Percentiles rank a stretch among this genome's conserved stretches.
Evolutionary conservation across 164 flowering plant species (phyloP).

Genomic region (Berberis thunbergii): DNA sequence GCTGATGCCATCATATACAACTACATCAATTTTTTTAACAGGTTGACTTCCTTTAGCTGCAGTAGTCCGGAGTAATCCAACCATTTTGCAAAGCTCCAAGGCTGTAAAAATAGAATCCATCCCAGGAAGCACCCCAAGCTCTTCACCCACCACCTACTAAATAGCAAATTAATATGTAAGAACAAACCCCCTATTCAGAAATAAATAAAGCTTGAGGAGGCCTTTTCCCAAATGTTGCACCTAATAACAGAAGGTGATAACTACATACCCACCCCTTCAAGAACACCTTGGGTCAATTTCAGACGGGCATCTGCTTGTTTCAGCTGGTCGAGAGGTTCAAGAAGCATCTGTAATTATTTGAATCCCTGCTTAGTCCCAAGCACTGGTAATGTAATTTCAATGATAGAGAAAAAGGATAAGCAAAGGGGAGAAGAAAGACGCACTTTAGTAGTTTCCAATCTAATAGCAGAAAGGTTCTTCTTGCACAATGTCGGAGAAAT

Average conservation of each 20-base stretch:
- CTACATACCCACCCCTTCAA: slow-evolving; percentile 91
- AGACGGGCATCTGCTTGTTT: slow-evolving; percentile 80
- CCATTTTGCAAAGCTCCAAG: slow-evolving; percentile 39
- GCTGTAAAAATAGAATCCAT: slow-evolving; percentile 82
- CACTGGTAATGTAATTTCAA: slow-evolving; percentile 2
- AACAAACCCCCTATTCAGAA: background rate
- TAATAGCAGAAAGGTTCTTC: slow-evolving; percentile 63
- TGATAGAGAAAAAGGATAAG: background rate
- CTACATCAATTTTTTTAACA: slow-evolving; percentile 44
- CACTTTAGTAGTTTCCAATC: slow-evolving; percentile 80
- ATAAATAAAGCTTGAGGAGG: background rate
- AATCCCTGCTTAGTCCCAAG: background rate
- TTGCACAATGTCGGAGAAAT: slow-evolving; percentile 44
- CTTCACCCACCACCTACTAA: slow-evolving; percentile 87
- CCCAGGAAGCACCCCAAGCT: slow-evolving; percentile 93
- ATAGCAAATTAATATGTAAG: slow-evolving; percentile 7
- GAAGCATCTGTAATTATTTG: slow-evolving; percentile 62
- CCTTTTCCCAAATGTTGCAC: background rate
- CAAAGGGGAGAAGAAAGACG: slow-evolving; percentile 13
- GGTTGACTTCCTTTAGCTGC: slow-evolving; percentile 16
- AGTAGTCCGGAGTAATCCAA: slow-evolving; percentile 30
- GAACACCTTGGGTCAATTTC: slow-evolving; percentile 83
- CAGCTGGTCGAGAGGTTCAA: slow-evolving; percentile 69
- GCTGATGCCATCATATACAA: slow-evolving; percentile 76
- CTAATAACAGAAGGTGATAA: slow-evolving; percentile 5